Conservation (phyloP, 2,329 filamentous ascomycete genomes). For the Thelonectria olida region DNA sequence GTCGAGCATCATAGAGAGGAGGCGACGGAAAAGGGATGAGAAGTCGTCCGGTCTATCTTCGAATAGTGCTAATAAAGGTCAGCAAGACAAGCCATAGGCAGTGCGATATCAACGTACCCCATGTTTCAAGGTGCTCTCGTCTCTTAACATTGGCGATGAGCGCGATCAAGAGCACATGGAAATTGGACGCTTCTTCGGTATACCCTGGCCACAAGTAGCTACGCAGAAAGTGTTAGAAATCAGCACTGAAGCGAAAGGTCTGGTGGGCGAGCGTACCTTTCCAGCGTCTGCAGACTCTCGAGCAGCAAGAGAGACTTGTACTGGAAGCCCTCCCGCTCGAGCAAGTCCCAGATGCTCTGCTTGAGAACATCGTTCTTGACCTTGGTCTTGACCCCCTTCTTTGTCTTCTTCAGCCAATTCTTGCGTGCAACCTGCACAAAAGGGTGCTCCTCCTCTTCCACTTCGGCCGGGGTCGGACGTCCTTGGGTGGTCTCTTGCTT, state of each 20-base stretch:
- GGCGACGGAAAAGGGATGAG: constrained; percentile 86
- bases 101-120: constrained; percentile 66
- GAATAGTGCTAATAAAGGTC: constrained; percentile 71
- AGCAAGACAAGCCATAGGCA: constrained; percentile 5
- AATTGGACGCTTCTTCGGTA: constrained; percentile 86
- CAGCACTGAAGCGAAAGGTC: constrained; percentile 17
- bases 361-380: constrained; percentile 89
- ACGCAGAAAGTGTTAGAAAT: constrained; percentile 34
- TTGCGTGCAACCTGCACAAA: constrained; percentile 83
- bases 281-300: constrained; percentile 90
- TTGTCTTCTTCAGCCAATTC: constrained; percentile 80
- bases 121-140: constrained; percentile 85
- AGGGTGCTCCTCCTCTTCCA: constrained; percentile 75
- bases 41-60: constrained; percentile 81
- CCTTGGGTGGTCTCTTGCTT: constrained; percentile 51
- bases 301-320: constrained; percentile 81
- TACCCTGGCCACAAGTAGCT: constrained; percentile 97
- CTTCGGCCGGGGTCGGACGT: constrained; percentile 67
- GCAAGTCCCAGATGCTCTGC: constrained; percentile 85
- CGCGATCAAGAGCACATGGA: constrained; percentile 88
- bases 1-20: constrained; percentile 87
- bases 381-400: constrained; percentile 70
- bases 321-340: constrained; percentile 84
- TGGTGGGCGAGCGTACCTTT: constrained; percentile 63
- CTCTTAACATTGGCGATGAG: constrained; percentile 89